Percentiles rank a stretch among this genome's conserved stretches.
These are phyloP conservation scores for Aspergillus tanneri DNA, from an alignment of 2,329 filamentous ascomycete species.

Conservation along the genomic window DNA sequence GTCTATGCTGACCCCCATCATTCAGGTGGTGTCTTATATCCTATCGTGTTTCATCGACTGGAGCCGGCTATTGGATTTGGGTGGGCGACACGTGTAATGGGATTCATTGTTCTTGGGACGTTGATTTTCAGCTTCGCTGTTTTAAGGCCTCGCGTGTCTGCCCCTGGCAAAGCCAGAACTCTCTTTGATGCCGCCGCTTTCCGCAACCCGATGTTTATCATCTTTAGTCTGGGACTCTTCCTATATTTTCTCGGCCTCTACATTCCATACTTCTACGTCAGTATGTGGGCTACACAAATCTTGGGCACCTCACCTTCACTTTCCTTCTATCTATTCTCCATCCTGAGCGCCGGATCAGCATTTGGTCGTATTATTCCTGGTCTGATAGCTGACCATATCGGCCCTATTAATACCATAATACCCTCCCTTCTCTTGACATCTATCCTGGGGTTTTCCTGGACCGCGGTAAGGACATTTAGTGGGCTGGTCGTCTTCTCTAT, in stretches of 20 bases:
- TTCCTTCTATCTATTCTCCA: constrained; percentile 35
- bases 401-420: constrained; percentile 39
- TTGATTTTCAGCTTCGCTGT: neutral
- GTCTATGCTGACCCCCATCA: too few species aligned
- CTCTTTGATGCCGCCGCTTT: constrained; percentile 8
- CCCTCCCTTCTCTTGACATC: constrained; percentile 26
- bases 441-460: constrained; percentile 34
- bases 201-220: neutral
- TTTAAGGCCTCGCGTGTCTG: neutral
- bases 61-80: constrained; percentile 1
- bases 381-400: constrained; percentile 34
- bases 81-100: constrained; percentile 2
- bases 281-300: constrained; percentile 14
- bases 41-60: constrained; percentile 2
- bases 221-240: neutral
- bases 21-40: constrained; percentile 11
- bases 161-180: neutral
- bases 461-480: constrained; percentile 24
- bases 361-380: constrained; percentile 37
- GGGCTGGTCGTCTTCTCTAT: constrained; percentile 35
- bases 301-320: constrained; percentile 6
- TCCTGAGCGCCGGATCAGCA: constrained; percentile 35
- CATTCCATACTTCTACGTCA: constrained; percentile 26
- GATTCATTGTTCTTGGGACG: neutral
- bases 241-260: constrained; percentile 17